These are phyloP conservation scores for Singerocomus inundabilis DNA, from an alignment of 1,284 basidiomycete genomes.

Conservation along the genomic window DNA sequence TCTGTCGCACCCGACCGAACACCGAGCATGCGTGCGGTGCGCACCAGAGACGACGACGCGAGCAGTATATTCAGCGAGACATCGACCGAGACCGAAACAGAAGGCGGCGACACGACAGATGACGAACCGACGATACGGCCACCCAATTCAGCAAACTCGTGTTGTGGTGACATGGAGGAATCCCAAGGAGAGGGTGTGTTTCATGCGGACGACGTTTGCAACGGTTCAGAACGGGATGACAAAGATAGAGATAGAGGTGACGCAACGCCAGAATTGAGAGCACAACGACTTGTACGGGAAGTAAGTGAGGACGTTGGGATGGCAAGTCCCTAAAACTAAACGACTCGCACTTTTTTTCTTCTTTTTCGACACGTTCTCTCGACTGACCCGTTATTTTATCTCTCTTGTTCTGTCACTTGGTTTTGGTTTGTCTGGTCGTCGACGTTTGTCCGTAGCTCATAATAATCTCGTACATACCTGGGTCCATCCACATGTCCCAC, in stretches of 20 bases:
- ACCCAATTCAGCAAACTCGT: conserved; percentile 34
- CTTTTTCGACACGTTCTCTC: neutral
- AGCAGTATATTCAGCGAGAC: conserved; percentile 34
- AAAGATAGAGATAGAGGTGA: conserved; percentile 33
- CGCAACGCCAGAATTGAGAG: conserved; percentile 31
- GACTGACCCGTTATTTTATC: conserved; percentile 3
- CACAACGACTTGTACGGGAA: conserved; percentile 27
- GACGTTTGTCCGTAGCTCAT: conserved; percentile 20
- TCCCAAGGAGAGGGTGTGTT: conserved; percentile 28
- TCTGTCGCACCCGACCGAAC: conserved; percentile 32
- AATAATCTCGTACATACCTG: conserved; percentile 28
- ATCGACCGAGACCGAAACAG: conserved; percentile 40
- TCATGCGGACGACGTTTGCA: conserved; percentile 13
- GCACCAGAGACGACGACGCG: conserved; percentile 31
- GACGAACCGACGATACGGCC: conserved; percentile 75
- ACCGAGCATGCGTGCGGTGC: conserved; percentile 31
- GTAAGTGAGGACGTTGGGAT: conserved; percentile 33
- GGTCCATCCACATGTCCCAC: conserved; percentile 9
- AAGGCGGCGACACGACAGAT: conserved; percentile 59
- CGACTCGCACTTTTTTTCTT: neutral
- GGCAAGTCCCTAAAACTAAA: conserved; percentile 27
- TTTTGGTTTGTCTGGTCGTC: conserved; percentile 20
- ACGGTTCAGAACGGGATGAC: conserved; percentile 21
- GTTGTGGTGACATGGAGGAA: conserved; percentile 30
- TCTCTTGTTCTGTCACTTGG: too few species aligned